These are phyloP conservation scores for Amphichorda felina DNA, from an alignment of 2,329 filamentous ascomycete genomes.

Conservation along the genomic window DNA sequence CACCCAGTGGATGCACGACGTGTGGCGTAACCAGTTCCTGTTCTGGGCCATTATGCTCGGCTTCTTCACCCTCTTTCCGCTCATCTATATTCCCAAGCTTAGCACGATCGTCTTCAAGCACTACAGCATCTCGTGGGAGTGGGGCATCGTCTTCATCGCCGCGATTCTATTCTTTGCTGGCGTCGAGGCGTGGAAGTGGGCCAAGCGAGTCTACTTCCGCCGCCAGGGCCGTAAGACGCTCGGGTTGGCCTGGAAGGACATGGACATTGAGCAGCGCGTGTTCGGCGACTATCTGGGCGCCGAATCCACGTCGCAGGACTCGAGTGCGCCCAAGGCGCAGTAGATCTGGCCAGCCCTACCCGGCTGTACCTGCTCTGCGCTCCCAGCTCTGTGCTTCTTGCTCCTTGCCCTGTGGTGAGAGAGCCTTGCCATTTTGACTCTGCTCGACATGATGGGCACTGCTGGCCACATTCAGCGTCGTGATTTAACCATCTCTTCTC, in stretches of 20 bases:
- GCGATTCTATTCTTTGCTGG: conserved; percentile 44
- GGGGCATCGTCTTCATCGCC: conserved; percentile 45
- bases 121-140: conserved; percentile 49
- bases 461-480: too few species aligned
- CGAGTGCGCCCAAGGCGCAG: background rate
- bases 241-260: conserved; percentile 20
- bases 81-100: conserved; percentile 47
- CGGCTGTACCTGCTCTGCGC: background rate
- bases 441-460: too few species aligned
- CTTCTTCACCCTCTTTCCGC: conserved; percentile 35
- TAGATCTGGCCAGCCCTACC: background rate
- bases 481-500: too few species aligned
- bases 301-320: background rate
- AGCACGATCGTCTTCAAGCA: conserved; percentile 50
- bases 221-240: conserved; percentile 9
- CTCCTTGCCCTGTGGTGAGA: too few species aligned
- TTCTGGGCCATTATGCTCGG: conserved; percentile 49
- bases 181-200: conserved; percentile 47
- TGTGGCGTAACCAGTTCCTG: conserved; percentile 63
- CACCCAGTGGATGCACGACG: conserved; percentile 54
- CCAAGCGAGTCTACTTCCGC: conserved; percentile 34
- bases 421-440: too few species aligned
- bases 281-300: conserved; percentile 22
- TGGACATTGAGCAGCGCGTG: conserved; percentile 25
- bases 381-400: too few species aligned